Conservation (phyloP, 2,329 filamentous ascomycete species). For the Rhexocercosporidium sp. region DNA sequence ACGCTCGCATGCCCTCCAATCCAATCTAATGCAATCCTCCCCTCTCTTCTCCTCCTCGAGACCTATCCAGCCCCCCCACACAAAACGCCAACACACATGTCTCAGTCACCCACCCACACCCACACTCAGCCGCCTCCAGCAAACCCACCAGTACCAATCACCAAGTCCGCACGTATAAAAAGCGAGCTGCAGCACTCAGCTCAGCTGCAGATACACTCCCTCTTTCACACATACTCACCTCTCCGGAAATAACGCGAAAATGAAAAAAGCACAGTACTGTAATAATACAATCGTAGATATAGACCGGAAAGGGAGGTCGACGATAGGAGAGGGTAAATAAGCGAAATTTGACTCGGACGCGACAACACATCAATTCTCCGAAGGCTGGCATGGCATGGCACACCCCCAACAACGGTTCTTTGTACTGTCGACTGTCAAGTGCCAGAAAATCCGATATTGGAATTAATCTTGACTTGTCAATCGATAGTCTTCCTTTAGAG, state of each 20-base stretch:
- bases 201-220: not conserved
- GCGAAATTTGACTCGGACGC: not conserved
- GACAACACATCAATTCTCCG: constrained; percentile 11
- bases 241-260: not conserved
- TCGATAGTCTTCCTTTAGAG: not conserved
- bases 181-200: not conserved
- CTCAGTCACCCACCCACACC: not conserved
- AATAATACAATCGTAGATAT: not conserved
- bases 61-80: no score
- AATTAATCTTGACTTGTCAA: no score
- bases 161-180: not conserved
- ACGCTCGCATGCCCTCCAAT: no score
- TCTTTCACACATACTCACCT: not conserved
- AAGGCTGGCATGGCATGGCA: not conserved
- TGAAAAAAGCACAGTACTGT: not conserved
- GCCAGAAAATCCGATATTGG: no score
- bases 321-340: constrained; percentile 9
- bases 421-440: no score
- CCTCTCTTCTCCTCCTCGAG: no score
- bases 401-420: no score
- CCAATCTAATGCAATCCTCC: no score
- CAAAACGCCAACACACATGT: not conserved
- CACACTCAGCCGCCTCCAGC: not conserved
- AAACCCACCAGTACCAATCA: not conserved
- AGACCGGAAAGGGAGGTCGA: not conserved